Evolutionary conservation across 1,139 yeast species (phyloP), one percentile per base, ranked within the genome.

Genomic region (Pichia sp.): DNA sequence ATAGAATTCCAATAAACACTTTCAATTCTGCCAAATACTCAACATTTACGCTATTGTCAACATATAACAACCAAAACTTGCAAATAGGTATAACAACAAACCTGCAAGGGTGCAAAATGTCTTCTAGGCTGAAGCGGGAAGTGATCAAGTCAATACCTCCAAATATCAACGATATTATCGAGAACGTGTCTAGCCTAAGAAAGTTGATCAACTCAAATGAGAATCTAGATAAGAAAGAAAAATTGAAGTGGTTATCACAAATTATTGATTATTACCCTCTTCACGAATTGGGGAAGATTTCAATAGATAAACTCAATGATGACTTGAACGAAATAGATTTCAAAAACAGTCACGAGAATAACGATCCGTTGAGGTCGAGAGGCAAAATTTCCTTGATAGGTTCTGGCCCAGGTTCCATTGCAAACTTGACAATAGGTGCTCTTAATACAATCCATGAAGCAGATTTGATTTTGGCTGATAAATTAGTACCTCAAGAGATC

Each of bases 191-290:
- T 0, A 73, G 75, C 34, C 73, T 92, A 53, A 77, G 96, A 58
- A 67, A 71, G 38, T 70, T 70, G 34, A 81, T 89, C 33, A 83
- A 81, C 59, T 69, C 74, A 24, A 95, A 87, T 50, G 95, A 89
- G 63, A 80, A 81, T 63, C 75, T 77, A 63, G 81, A 79, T 58
- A 67, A 76, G 33, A 85, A 83, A 27, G 57, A 55, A 65, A 74
- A 96, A 61, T 76, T 89, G 45, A 77, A 95, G 63, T 93, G 97
- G 96, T 74, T 92, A 55, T 81, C 92, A 1, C 98, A 92, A 66
- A 81, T 92, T 50, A 95, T 92, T 51, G 98, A 92, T 67, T 92
- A 92, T 67, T 92, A 84, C 66, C 99, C 99, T 3, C 74, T 92
- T 51, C 71, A 75, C 6, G 77, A 81, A 62, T 75, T 92, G 43